Conservation (phyloP, 306 rosid species). For the Medicago arabica region DNA sequence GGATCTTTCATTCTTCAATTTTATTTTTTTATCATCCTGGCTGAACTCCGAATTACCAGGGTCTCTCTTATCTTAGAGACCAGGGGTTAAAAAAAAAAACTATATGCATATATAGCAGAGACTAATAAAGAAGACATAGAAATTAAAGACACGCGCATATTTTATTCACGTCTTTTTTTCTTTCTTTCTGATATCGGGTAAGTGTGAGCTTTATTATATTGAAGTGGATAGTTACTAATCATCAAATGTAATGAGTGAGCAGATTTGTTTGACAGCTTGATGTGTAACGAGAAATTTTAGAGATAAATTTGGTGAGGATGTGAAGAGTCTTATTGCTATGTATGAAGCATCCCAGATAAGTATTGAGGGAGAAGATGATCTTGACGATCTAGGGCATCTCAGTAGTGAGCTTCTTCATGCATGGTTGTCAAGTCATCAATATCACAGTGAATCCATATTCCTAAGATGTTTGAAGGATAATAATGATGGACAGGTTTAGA, state of each 20-base stretch:
- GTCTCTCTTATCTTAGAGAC: too few species aligned
- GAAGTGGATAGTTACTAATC: not conserved
- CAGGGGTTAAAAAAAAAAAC: too few species aligned
- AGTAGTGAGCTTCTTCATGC: constrained; percentile 40
- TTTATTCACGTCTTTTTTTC: too few species aligned
- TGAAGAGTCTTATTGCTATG: constrained; percentile 44
- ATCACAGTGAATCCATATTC: constrained; percentile 28
- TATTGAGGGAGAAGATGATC: constrained; percentile 49
- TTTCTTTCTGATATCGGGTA: not conserved
- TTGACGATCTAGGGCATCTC: constrained; percentile 34
- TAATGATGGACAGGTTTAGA: too few species aligned
- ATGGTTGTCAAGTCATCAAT: constrained; percentile 38
- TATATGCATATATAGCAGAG: too few species aligned
- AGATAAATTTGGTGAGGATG: constrained; percentile 36
- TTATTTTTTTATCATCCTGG: too few species aligned
- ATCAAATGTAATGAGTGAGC: not conserved
- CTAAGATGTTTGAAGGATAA: too few species aligned
- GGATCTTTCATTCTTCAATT: not conserved
- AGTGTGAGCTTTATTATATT: not conserved
- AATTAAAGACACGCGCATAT: too few species aligned
- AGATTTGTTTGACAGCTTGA: constrained; percentile 48
- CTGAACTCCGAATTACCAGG: too few species aligned
- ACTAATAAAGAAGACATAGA: too few species aligned
- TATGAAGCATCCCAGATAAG: constrained; percentile 54
- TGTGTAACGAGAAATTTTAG: constrained; percentile 9